Conservation (phyloP, 2,329 filamentous ascomycete genomes). For the Diplodia mutila region DNA sequence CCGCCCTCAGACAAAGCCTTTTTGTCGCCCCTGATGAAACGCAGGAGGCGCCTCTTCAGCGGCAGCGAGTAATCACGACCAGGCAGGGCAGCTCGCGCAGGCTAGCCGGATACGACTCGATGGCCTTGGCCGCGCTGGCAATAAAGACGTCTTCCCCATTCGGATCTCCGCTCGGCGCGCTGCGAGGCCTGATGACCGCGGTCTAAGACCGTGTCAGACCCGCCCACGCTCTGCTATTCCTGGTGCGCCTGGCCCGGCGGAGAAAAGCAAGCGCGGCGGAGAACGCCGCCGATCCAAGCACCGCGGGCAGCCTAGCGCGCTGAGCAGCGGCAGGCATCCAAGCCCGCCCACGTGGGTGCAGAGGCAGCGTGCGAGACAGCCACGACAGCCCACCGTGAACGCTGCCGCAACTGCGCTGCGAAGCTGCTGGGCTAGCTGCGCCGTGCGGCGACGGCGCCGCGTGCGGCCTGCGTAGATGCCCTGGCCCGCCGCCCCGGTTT, state of each 20-base stretch:
- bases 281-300: conserved; percentile 22
- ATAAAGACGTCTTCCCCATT: conserved; percentile 25
- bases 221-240: conserved; percentile 6
- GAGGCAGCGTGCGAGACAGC: conserved; percentile 9
- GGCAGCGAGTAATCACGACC: neutral
- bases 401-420: neutral
- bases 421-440: neutral
- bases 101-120: conserved; percentile 24
- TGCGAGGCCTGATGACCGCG: conserved; percentile 25
- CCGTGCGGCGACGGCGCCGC: conserved; percentile 8
- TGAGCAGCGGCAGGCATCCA: conserved; percentile 23
- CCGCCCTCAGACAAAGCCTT: conserved; percentile 17
- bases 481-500: conserved; percentile 6
- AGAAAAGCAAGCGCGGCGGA: conserved; percentile 25
- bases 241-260: conserved; percentile 10
- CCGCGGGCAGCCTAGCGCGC: conserved; percentile 2
- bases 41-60: conserved; percentile 3
- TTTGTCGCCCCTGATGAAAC: conserved; percentile 16
- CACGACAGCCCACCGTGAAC: neutral
- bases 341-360: conserved; percentile 16
- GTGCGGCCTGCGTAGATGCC: conserved; percentile 7
- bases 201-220: conserved; percentile 26
- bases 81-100: neutral
- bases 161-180: conserved; percentile 26
- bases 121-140: conserved; percentile 20